Evolutionary conservation across 2,329 filamentous ascomycete species (phyloP).

Genomic region (Alternaria dauci): DNA sequence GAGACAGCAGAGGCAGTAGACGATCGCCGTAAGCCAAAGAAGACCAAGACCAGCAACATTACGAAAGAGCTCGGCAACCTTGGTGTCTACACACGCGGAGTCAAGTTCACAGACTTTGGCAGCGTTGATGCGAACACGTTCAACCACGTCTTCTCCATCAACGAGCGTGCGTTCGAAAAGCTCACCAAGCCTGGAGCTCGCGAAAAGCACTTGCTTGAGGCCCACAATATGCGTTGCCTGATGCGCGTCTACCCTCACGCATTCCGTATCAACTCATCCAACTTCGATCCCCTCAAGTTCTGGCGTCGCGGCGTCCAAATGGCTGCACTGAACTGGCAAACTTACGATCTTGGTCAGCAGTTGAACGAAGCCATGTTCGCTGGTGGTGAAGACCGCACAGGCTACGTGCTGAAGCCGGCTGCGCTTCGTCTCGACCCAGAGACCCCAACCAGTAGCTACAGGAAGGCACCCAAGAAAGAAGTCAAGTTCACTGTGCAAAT

Average conservation of each 20-base stretch:
- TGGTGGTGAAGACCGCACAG: constrained; percentile 82
- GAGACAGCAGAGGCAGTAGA: constrained; percentile 60
- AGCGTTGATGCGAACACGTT: constrained; percentile 80
- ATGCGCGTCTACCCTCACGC: constrained; percentile 94
- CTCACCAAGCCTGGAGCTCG: constrained; percentile 78
- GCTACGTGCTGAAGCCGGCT: constrained; percentile 92
- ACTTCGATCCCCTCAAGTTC: constrained; percentile 92
- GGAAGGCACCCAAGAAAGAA: constrained; percentile 79
- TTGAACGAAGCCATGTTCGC: constrained; percentile 98
- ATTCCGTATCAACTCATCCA: constrained; percentile 83
- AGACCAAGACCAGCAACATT: constrained; percentile 79
- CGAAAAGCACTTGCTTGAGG: constrained; percentile 79
- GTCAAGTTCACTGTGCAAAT: constrained; percentile 87
- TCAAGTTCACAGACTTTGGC: constrained; percentile 87
- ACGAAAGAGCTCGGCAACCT: constrained; percentile 82
- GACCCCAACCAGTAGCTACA: constrained; percentile 56
- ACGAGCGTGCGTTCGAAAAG: constrained; percentile 85
- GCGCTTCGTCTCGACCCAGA: constrained; percentile 69
- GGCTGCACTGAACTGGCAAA: constrained; percentile 98
- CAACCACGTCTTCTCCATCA: constrained; percentile 96
- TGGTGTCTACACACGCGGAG: constrained; percentile 77
- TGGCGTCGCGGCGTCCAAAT: constrained; percentile 98
- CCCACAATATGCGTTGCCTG: constrained; percentile 84
- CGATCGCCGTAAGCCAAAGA: constrained; percentile 68
- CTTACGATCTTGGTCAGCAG: constrained; percentile 93